A percentile compares a stretch with the other conserved stretches of the same genome.
Conservation (phyloP, 179 eudicot species). For the Beta corolliflora region DNA sequence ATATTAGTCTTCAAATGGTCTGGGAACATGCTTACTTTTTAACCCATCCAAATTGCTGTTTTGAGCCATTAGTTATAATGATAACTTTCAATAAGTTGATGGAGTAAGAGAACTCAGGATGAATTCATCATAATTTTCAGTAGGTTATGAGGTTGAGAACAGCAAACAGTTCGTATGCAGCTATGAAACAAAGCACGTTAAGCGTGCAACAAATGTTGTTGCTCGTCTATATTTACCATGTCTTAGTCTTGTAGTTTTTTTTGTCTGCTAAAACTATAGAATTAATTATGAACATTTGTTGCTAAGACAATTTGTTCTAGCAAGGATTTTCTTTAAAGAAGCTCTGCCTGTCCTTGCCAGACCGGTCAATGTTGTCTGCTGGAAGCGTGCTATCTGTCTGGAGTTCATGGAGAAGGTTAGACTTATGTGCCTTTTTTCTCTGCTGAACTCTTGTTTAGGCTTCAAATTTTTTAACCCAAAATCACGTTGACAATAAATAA, state of each 20-base stretch:
- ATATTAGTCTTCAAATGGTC: background rate
- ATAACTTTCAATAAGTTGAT: background rate
- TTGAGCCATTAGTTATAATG: background rate
- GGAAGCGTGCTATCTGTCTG: conserved; percentile 99
- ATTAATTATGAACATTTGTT: background rate
- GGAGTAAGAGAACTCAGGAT: background rate
- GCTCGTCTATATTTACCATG: conserved; percentile 13
- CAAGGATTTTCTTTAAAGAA: conserved; percentile 5
- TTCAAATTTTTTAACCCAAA: background rate
- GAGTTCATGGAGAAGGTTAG: conserved; percentile 96
- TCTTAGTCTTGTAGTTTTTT: background rate
- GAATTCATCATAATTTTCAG: background rate
- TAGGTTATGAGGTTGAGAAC: background rate
- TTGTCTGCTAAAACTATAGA: background rate
- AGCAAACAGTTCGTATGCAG: background rate
- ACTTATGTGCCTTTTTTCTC: conserved; percentile 22
- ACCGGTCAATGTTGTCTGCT: conserved; percentile 97
- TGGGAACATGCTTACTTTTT: background rate
- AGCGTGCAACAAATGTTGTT: background rate
- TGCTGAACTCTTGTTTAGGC: background rate
- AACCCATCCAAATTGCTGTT: no score
- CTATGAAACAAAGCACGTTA: background rate
- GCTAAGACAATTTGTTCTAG: background rate
- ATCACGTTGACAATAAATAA: background rate
- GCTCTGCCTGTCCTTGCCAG: conserved; percentile 47